Evolutionary conservation across 768 basidiomycete species (phyloP).

Genomic region (Leccinum obscurum): DNA sequence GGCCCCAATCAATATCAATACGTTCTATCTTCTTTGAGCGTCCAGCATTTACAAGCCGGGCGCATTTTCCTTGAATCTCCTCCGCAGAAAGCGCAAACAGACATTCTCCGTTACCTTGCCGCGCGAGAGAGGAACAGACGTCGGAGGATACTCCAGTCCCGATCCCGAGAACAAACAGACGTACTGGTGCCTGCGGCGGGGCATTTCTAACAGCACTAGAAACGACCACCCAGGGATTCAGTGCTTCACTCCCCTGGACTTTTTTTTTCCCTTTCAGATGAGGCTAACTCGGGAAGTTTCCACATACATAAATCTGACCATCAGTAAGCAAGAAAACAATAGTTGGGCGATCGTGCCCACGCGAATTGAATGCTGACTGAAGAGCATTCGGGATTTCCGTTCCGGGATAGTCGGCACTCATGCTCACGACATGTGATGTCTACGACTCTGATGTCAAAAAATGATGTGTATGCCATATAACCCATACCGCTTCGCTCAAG

Average conservation of each 20-base stretch:
- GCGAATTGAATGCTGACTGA: slow-evolving; percentile 35
- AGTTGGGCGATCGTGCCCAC: slow-evolving; percentile 40
- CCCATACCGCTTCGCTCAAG: slow-evolving; percentile 39
- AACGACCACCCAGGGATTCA: slow-evolving; percentile 18
- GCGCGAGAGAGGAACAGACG: slow-evolving; percentile 54
- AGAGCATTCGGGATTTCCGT: slow-evolving; percentile 52
- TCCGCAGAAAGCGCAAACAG: slow-evolving; percentile 38
- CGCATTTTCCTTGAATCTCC: too few species aligned
- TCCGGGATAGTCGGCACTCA: slow-evolving; percentile 48
- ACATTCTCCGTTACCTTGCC: slow-evolving; percentile 50
- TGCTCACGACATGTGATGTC: slow-evolving; percentile 40
- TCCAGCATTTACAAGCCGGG: too few species aligned
- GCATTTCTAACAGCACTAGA: slow-evolving; percentile 36
- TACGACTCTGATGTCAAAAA: slow-evolving; percentile 22
- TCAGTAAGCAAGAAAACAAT: slow-evolving; percentile 61
- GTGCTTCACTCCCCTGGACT: slow-evolving; percentile 3
- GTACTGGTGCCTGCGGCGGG: slow-evolving; percentile 34
- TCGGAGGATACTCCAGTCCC: slow-evolving; percentile 50
- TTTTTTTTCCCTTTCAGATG: background rate
- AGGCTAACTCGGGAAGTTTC: background rate
- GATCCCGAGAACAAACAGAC: slow-evolving; percentile 61
- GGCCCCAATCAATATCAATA: slow-evolving; percentile 43
- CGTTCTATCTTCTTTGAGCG: too few species aligned
- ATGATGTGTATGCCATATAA: background rate
- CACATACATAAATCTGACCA: slow-evolving; percentile 41